Percentiles rank a stretch among this genome's conserved stretches.
phyloP scores from a whole-genome alignment of 352 stramenopile genomes.

The Globisporangium spiculum region DNA sequence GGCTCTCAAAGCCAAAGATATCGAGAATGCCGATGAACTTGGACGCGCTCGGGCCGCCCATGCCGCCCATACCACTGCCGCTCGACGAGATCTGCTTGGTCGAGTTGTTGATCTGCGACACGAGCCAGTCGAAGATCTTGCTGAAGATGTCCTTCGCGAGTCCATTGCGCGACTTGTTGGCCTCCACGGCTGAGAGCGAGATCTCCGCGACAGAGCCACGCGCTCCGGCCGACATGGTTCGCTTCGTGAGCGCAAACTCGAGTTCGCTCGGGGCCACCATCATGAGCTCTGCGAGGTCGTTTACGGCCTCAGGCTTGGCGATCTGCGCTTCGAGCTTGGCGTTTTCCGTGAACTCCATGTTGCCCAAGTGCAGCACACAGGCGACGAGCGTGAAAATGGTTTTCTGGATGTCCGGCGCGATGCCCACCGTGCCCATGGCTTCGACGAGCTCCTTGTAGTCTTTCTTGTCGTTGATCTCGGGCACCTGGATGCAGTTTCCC shows the following conservation, averaged over 20 bases:
- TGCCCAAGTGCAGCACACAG: conserved; percentile 96
- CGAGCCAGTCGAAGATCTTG: conserved; percentile 97
- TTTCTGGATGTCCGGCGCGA: conserved; percentile 87
- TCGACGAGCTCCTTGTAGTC: conserved; percentile 92
- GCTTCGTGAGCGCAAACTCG: conserved; percentile 87
- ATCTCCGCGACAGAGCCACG: conserved; percentile 87
- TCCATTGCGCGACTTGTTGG: conserved; percentile 91
- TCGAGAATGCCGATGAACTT: conserved; percentile 95
- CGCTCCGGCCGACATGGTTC: conserved; percentile 84
- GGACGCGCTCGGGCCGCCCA: conserved; percentile 19
- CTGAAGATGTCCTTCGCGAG: conserved; percentile 95
- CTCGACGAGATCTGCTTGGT: conserved; percentile 64
- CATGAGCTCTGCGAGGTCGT: conserved; percentile 77
- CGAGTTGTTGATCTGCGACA: conserved; percentile 91
- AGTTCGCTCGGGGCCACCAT: conserved; percentile 82
- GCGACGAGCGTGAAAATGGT: conserved; percentile 95
- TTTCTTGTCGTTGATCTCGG: conserved; percentile 94
- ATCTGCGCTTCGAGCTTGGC: conserved; percentile 81
- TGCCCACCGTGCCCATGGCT: conserved; percentile 91
- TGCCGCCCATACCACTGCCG: conserved; percentile 18
- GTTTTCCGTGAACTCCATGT: conserved; percentile 92
- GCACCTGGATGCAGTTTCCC: conserved; percentile 89
- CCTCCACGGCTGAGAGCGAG: conserved; percentile 73
- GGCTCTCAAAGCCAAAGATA: conserved; percentile 97
- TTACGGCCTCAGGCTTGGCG: conserved; percentile 58